phyloP scores from a whole-genome alignment of 2,329 filamentous ascomycete species.

The Colletotrichum shisoi region DNA sequence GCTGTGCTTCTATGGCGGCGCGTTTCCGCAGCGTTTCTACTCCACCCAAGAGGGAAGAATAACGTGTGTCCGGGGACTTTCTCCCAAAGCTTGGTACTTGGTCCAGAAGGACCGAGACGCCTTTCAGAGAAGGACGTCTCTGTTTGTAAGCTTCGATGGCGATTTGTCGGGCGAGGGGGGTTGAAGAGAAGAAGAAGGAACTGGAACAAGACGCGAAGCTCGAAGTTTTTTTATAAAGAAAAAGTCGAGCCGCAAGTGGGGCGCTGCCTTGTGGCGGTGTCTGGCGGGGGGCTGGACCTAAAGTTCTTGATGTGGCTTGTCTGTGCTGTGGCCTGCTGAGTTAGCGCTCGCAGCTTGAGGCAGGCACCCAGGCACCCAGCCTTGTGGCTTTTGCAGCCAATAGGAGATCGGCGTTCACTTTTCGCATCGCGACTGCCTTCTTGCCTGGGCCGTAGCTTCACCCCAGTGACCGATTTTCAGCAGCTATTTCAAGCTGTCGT shows the following conservation, averaged over 20 bases:
- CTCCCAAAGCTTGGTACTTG: conserved; percentile 83
- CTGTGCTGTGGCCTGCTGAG: conserved; percentile 21
- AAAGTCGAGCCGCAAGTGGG: conserved; percentile 22
- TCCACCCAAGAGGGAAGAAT: conserved; percentile 52
- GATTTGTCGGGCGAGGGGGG: conserved; percentile 99
- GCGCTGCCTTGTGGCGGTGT: conserved; percentile 27
- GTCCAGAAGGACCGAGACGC: conserved; percentile 49
- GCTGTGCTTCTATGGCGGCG: conserved; percentile 99
- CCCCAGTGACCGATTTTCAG: not conserved
- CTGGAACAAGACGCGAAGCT: conserved; percentile 32
- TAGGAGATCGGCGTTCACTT: conserved; percentile 23
- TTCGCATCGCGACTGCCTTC: conserved; percentile 38
- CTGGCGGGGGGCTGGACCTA: not conserved
- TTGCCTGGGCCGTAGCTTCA: conserved; percentile 25
- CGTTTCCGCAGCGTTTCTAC: conserved; percentile 80
- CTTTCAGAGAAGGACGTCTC: conserved; percentile 60
- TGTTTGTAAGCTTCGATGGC: conserved; percentile 99
- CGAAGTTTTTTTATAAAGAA: conserved; percentile 38
- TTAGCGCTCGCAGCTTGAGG: conserved; percentile 11
- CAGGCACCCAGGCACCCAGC: conserved; percentile 26
- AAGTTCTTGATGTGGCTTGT: not conserved
- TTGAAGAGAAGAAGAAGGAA: conserved; percentile 57
- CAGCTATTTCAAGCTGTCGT: conserved; percentile 28
- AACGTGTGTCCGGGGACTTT: conserved; percentile 96
- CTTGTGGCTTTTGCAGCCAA: conserved; percentile 37